Base-by-base conservation (phyloP, 805 yeast genomes). In the Barnettozyma sp. region DNA sequence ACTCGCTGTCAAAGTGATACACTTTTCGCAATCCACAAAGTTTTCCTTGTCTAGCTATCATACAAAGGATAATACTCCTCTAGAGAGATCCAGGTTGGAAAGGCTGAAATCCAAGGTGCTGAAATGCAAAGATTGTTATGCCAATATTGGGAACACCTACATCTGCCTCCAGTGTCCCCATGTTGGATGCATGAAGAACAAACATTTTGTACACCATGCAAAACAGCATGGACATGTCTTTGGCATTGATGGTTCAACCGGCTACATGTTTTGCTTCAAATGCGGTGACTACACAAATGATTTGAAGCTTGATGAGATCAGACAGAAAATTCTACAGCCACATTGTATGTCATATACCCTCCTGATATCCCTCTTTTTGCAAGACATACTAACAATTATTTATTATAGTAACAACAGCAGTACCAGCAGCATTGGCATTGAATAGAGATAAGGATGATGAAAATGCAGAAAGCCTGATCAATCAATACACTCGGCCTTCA, bases 151-250 rank as follows among this genome's bases (percentile, higher is more conserved):
- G 5, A 49, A 40, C n/a, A 50, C 59, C 17, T 78, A 68, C 48
- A 71, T 82, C 67, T 83, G 94, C 55, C 55, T 83, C 26, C 88
- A 82, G 51, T 83, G 94, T 53, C 81, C 87, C 1, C 76, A 74
- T 51, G 74, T 79, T 36, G 90, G 90, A 2, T 83, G 94, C 52
- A 68, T 72, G 62, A 63, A 65, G 31, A 55, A 61, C 26, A 50
- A 59, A 5, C 79, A 73, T 51, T 71, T 72, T 28, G 49, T 58
- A 19, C 43, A 42, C 7, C 82, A 76, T 54, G 69, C 74, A 13
- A 62, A 64, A 43, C 45, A 51, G 12, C 52, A 58, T 3, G 71
- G 73, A 16, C 85, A 78, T 57, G 54, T 65, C 3, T 68, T 77
- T 54, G 85, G 80, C 16, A 78, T 85, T 25, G 87, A 82, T 55